These are phyloP conservation scores for Macrocybe sp. DNA, from an alignment of 1,284 basidiomycete species.

Conservation along the genomic window DNA sequence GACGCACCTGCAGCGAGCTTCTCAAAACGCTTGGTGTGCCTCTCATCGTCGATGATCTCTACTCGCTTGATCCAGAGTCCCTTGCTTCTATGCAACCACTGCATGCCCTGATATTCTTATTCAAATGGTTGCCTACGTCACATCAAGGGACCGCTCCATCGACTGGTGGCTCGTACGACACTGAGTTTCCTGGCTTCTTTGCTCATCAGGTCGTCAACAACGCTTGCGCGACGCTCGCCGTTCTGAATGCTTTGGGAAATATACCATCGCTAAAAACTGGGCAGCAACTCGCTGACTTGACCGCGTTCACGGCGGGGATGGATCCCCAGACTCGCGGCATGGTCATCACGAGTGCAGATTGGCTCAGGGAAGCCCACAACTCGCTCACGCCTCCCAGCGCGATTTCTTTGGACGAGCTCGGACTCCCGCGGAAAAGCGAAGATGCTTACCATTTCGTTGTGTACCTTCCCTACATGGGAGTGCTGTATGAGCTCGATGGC, in stretches of 20 bases:
- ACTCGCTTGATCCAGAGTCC: slow-evolving; percentile 75
- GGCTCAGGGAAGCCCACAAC: slow-evolving; percentile 83
- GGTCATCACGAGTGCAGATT: slow-evolving; percentile 82
- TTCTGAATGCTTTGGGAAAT: slow-evolving; percentile 91
- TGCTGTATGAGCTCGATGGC: slow-evolving; percentile 89
- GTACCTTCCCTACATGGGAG: slow-evolving; percentile 79
- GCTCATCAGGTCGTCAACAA: slow-evolving; percentile 94
- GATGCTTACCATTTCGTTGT: slow-evolving; percentile 94
- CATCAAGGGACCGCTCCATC: slow-evolving; percentile 37
- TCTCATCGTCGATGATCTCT: slow-evolving; percentile 82
- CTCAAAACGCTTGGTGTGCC: slow-evolving; percentile 70
- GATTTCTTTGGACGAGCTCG: slow-evolving; percentile 74
- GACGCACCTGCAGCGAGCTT: slow-evolving; percentile 47
- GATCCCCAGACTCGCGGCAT: slow-evolving; percentile 82
- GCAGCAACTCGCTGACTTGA: slow-evolving; percentile 67
- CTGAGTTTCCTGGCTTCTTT: slow-evolving; percentile 81
- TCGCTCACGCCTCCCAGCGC: slow-evolving; percentile 84
- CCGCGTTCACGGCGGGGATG: slow-evolving; percentile 79
- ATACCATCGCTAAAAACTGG: slow-evolving; percentile 69
- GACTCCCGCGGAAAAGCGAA: slow-evolving; percentile 65
- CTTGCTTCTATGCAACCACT: slow-evolving; percentile 73
- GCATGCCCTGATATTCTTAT: slow-evolving; percentile 87
- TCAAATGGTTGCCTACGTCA: slow-evolving; percentile 78
- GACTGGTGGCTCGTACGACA: slow-evolving; percentile 59
- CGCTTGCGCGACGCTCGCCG: slow-evolving; percentile 88